A percentile compares a stretch with the other conserved stretches of the same genome.
phyloP scores from a whole-genome alignment of 2,329 filamentous ascomycete species.

The Orbilia oligospora region DNA sequence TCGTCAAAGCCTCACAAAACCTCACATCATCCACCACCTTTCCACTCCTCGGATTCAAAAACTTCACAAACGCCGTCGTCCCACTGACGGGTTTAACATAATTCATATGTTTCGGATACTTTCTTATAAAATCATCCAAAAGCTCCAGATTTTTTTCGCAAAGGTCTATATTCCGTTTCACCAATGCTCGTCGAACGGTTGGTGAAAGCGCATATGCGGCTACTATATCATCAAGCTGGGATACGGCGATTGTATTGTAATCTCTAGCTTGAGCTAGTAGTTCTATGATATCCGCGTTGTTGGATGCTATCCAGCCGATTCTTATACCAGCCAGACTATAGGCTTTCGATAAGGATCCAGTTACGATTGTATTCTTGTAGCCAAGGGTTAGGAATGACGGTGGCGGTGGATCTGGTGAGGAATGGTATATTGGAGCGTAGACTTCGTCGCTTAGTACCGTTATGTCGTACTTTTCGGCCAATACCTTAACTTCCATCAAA shows the following conservation, averaged over 20 bases:
- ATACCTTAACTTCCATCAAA: constrained; percentile 74
- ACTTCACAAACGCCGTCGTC: constrained; percentile 81
- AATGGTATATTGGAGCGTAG: constrained; percentile 86
- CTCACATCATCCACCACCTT: constrained; percentile 78
- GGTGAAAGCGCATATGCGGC: constrained; percentile 80
- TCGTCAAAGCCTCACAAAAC: constrained; percentile 78
- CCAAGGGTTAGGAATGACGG: constrained; percentile 67
- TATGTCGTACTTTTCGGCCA: constrained; percentile 73
- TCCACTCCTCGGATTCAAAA: constrained; percentile 68
- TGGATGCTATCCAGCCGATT: constrained; percentile 84
- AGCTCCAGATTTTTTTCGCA: constrained; percentile 78
- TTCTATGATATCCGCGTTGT: constrained; percentile 75
- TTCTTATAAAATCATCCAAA: constrained; percentile 77
- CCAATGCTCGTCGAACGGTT: constrained; percentile 75
- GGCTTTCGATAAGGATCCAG: constrained; percentile 87
- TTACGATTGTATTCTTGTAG: constrained; percentile 79
- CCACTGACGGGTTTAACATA: constrained; percentile 84
- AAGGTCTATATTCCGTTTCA: constrained; percentile 76
- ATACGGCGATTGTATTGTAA: constrained; percentile 89
- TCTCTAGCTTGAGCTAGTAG: constrained; percentile 77
- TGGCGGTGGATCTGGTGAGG: constrained; percentile 65
- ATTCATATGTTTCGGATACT: constrained; percentile 75
- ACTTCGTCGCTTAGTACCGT: constrained; percentile 84
- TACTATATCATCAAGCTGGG: constrained; percentile 83
- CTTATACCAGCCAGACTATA: constrained; percentile 86